phyloP scores from a whole-genome alignment of 2,329 filamentous ascomycete species.

The Magnaporthiopsis incrustans region DNA sequence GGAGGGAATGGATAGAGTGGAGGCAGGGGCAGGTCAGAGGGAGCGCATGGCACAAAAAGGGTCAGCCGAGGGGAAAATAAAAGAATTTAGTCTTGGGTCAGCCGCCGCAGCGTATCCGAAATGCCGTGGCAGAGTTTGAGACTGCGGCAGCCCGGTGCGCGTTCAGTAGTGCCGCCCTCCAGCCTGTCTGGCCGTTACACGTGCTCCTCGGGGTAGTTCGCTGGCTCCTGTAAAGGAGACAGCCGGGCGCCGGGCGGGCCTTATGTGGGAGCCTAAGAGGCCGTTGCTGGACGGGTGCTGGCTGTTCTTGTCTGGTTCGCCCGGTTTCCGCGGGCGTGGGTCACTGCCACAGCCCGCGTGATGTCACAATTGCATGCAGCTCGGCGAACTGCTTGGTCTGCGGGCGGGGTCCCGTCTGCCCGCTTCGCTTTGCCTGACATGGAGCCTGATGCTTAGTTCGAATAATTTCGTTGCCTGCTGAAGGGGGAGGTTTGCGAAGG shows the following conservation, averaged over 20 bases:
- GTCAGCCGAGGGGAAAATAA: slow-evolving; percentile 3
- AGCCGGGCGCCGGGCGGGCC: no score
- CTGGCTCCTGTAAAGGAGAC: neutral
- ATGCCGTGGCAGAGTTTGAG: no score
- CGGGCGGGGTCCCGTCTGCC: neutral
- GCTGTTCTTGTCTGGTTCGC: neutral
- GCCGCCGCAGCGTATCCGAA: no score
- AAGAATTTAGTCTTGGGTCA: neutral
- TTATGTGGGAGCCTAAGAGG: neutral
- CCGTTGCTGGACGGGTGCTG: neutral
- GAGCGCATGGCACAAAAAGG: neutral
- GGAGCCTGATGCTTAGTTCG: neutral
- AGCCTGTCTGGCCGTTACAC: neutral
- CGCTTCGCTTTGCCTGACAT: neutral
- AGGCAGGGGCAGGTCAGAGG: neutral
- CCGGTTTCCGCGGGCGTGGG: neutral
- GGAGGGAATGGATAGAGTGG: neutral
- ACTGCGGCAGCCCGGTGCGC: neutral
- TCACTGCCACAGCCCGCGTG: neutral
- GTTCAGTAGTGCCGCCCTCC: neutral
- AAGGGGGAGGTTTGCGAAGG: no score
- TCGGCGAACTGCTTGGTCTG: neutral
- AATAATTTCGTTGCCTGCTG: neutral
- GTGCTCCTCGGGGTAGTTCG: neutral
- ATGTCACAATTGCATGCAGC: neutral